A percentile compares a stretch with the other conserved stretches of the same genome.
These are phyloP conservation scores for Solanum pennellii DNA, from an alignment of 257 asterid genomes.

Conservation along the genomic window DNA sequence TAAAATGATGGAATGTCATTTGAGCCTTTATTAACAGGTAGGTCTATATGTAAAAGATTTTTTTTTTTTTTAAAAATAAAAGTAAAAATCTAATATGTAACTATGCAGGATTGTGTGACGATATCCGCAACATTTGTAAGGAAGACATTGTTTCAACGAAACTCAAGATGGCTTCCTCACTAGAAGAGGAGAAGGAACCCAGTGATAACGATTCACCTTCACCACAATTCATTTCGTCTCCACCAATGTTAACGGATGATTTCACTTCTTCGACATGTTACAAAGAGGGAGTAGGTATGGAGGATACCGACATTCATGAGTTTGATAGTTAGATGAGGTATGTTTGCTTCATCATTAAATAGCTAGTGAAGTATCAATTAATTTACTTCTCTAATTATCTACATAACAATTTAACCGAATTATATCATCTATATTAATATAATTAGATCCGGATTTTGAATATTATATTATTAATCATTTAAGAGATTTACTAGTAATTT, in stretches of 20 bases:
- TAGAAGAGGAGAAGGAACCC: background rate
- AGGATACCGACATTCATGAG: too few relatives aligned
- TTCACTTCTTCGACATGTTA: too few relatives aligned
- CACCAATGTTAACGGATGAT: too few relatives aligned
- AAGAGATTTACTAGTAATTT: background rate
- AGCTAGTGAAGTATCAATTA: too few relatives aligned
- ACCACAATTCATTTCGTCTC: too few relatives aligned
- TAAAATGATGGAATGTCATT: slow-evolving; percentile 27
- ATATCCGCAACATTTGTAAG: background rate
- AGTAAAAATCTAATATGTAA: too few relatives aligned
- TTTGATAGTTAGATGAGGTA: too few relatives aligned
- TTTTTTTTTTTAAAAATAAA: too few relatives aligned
- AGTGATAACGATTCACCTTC: background rate
- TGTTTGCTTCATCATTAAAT: too few relatives aligned
- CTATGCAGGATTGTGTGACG: background rate
- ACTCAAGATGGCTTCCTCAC: background rate
- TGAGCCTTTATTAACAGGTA: slow-evolving; percentile 51
- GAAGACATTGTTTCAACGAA: background rate
- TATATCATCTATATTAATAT: background rate
- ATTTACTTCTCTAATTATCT: too few relatives aligned
- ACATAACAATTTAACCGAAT: too few relatives aligned
- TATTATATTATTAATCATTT: background rate
- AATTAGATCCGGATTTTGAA: background rate
- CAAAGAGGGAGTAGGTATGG: too few relatives aligned
- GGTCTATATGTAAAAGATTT: background rate